phyloP scores from a whole-genome alignment of 108 stramenopile species.

The Stephanodiscus triporus region DNA sequence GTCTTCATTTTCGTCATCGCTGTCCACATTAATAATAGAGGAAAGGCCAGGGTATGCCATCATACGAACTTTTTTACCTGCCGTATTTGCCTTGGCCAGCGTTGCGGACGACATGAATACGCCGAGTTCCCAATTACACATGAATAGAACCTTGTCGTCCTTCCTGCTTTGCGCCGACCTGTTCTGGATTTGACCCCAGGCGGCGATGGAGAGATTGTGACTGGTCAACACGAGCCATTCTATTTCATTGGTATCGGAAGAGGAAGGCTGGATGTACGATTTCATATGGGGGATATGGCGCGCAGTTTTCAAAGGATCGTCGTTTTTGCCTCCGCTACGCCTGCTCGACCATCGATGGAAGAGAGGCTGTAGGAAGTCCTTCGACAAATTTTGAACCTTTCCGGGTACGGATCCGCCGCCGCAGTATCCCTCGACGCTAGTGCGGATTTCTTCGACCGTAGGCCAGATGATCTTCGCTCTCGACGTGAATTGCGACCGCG shows the following conservation, averaged over 20 bases:
- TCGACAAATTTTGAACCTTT: constrained; percentile 51
- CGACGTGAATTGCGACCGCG: background rate
- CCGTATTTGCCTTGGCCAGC: constrained; percentile 13
- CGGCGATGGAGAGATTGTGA: constrained; percentile 80
- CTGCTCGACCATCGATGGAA: constrained; percentile 56
- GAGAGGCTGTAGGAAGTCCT: constrained; percentile 58
- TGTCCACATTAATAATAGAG: constrained; percentile 9
- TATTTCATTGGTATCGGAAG: constrained; percentile 31
- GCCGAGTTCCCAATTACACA: constrained; percentile 78
- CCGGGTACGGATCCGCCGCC: constrained; percentile 75
- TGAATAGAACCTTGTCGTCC: constrained; percentile 44
- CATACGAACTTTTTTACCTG: background rate
- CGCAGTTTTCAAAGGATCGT: constrained; percentile 50
- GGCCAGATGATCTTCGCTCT: constrained; percentile 69
- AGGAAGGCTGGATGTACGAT: constrained; percentile 59
- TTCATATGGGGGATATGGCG: constrained; percentile 76
- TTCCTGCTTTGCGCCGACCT: constrained; percentile 6
- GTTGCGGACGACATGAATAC: constrained; percentile 65
- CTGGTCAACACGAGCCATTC: constrained; percentile 68
- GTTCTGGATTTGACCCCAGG: constrained; percentile 74
- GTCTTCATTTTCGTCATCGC: background rate
- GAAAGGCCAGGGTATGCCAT: constrained; percentile 1
- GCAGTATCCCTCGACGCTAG: constrained; percentile 59
- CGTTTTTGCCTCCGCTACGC: background rate
- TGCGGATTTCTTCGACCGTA: constrained; percentile 64